Evolutionary conservation across 2,329 filamentous ascomycete species (phyloP), one percentile per base, ranked within the genome.

Genomic region (Alternaria gansuensis): DNA sequence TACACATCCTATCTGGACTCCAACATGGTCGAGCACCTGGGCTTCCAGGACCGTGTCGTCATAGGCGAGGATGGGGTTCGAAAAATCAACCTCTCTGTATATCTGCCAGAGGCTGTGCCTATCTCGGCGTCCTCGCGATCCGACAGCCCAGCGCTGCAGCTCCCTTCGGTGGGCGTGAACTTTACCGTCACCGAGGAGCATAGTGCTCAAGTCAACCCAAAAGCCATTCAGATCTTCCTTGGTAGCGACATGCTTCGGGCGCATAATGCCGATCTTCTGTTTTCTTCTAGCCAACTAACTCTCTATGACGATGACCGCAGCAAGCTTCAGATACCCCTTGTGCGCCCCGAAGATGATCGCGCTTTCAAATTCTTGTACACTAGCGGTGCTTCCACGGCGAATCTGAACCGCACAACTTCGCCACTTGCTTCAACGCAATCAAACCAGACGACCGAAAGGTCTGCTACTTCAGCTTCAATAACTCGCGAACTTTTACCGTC

Each of bases 231-330:
- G 65, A 90, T 97, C 51, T 93, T 96, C 73, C 83, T 99, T 57
- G 94, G 95, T 37, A 97, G 92, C 72, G 94, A 98, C 77, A 86
- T 92, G 13, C 82, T 99, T 56, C 87, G 93, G 62, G 84, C 90
- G 9, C 92, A 96, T 73, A 96, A 91, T 65, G 94, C 92, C 24
- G 95, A 98, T 75, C 85, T 99, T 10, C 80, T 98, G 23, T 92
- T 99, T 69, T 98, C 95, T 0, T 91, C 93, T 65, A 97, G 97
- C 72, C 90, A 90, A 64, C 87, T 99, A 82, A 90, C 90, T 0
- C 82, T 98, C 28, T 93, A 93, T 67, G 92, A 96, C 67, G 90
- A 92, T 72, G 92, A 96, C 58, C 86, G 90, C 44, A 92, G 91
- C 75, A 95, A 94, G 71, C 82, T 98, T 11, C 93, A 91, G 14